phyloP scores from a whole-genome alignment of 441 rosid genomes.

The Pelargonium myrrhifolium region DNA sequence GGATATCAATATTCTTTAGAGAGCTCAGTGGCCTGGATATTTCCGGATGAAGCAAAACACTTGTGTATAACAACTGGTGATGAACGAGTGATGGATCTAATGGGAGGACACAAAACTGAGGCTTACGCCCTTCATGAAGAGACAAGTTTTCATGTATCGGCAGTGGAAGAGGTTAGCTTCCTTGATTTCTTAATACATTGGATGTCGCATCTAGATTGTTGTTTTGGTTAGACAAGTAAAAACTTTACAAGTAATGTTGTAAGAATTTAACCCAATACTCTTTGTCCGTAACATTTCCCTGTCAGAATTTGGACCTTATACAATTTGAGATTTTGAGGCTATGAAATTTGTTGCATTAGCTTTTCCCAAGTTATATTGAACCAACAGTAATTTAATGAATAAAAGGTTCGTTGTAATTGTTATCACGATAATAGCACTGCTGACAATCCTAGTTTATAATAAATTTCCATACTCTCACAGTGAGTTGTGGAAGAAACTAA shows the following conservation, averaged over 20 bases:
- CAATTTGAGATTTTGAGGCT: no score
- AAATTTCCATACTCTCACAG: no score
- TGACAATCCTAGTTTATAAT: no score
- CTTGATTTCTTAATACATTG: constrained; percentile 5
- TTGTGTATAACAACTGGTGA: constrained; percentile 40
- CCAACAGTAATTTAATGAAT: no score
- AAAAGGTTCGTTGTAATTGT: no score
- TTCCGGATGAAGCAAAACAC: constrained; percentile 44
- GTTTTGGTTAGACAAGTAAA: background rate
- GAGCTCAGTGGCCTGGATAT: constrained; percentile 59
- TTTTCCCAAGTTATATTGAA: no score
- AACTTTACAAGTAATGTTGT: background rate
- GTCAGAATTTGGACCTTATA: no score
- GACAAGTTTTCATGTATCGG: constrained; percentile 18
- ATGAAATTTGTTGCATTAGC: no score
- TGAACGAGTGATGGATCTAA: constrained; percentile 32
- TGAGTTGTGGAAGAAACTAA: no score
- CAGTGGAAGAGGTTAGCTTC: constrained; percentile 37
- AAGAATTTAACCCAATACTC: no score
- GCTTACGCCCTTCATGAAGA: constrained; percentile 17
- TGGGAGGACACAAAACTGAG: constrained; percentile 23
- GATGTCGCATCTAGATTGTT: background rate
- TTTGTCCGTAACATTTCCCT: no score
- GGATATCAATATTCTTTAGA: constrained; percentile 27
- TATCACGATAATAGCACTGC: no score